Evolutionary conservation across 345 rosid genomes (phyloP).

Genomic region (Melaleuca alternifolia): DNA sequence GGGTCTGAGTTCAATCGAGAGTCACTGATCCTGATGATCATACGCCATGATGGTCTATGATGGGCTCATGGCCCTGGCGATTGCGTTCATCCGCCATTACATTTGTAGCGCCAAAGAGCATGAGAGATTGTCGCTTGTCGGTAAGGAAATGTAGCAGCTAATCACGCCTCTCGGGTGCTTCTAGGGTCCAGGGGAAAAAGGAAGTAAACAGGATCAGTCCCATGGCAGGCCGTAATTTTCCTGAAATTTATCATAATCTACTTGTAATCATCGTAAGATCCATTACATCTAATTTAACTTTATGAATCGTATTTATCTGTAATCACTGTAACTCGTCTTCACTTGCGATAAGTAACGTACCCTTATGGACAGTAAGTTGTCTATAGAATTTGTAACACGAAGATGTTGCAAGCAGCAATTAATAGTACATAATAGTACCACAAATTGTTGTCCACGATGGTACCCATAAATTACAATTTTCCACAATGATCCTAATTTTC

Average conservation of each 20-base stretch:
- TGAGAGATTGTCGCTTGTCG: background rate
- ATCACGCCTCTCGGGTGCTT: background rate
- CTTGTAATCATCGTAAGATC: background rate
- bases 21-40: background rate
- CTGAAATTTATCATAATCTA: background rate
- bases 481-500: background rate
- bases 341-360: background rate
- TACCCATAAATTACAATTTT: background rate
- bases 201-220: background rate
- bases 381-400: background rate
- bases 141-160: background rate
- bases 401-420: background rate
- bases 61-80: background rate
- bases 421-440: background rate
- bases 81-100: background rate
- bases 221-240: background rate
- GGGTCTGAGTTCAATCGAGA: background rate
- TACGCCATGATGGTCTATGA: background rate
- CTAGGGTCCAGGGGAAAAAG: background rate
- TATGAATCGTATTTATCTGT: background rate
- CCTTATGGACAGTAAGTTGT: background rate
- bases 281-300: background rate
- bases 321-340: too few species aligned
- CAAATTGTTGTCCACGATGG: background rate
- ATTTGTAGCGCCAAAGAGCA: background rate